Evolutionary conservation across 495 filamentous ascomycete genomes (phyloP), one percentile per base, ranked within the genome.

Genomic region (Tetracladium marchalianum): DNA sequence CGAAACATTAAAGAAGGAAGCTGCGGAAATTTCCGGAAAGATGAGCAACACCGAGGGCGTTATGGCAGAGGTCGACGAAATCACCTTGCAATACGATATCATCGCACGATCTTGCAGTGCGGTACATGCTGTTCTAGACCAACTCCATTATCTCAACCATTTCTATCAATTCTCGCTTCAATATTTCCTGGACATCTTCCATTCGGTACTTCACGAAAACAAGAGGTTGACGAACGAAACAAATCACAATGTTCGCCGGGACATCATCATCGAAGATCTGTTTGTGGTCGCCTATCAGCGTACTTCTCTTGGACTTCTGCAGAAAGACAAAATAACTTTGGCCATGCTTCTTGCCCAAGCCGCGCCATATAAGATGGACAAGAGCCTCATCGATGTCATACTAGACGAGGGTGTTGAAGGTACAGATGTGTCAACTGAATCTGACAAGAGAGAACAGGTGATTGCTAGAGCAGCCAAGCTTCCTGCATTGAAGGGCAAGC

Each of bases 91-190:
- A 65, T 97, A 97, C 73, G 83, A 82, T 58, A 80, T 89, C 53
- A 87, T 97, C 64, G 92, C 92, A 37, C 77, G 80, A 54, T 86
- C 92, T 33, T 99, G 92, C 75, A 94, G 89, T 66, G 88, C 90
- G 39, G 89, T 96, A 18, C 97, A 96, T 66, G 87, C 92, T 15
- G 86, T 96, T 19, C 73, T 99, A 39, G 93, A 97, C 66, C 90
- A 97, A 62, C 81, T 99, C 38, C 90, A 95, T 61, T 90, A 95
- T 58, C 79, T 99, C 62, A 95, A 99, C 61, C 93, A 97, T 70
- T 97, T 97, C 70, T 99, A 99, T 62, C 92, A 97, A 56, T 97
- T 99, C 74, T 97, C 93, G 16, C 73, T 99, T 39, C 89, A 95
- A 67, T 98, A 90, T 66, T 99, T 99, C 63, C 75, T 92, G 12